These are phyloP conservation scores for Penicillium verhagenii DNA, from an alignment of 495 filamentous ascomycete genomes.

Conservation along the genomic window DNA sequence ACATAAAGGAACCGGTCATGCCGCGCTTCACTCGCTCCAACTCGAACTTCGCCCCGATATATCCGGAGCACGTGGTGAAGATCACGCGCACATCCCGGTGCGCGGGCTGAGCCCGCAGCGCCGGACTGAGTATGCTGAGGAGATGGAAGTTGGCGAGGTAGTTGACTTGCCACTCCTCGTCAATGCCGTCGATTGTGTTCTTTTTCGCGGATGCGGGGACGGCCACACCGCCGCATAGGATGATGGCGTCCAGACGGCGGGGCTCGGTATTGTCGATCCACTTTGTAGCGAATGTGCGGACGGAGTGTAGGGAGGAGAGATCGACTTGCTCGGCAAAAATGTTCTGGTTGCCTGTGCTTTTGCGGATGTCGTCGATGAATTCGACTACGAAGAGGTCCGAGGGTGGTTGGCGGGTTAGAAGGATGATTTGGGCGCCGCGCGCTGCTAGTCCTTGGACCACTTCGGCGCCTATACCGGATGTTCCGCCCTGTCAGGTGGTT, in stretches of 20 bases:
- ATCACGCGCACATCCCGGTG: slow-evolving; percentile 91
- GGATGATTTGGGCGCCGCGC: slow-evolving; percentile 86
- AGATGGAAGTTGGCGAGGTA: slow-evolving; percentile 96
- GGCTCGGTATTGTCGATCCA: slow-evolving; percentile 97
- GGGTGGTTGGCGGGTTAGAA: slow-evolving; percentile 78
- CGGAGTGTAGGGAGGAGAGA: slow-evolving; percentile 77
- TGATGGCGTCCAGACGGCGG: slow-evolving; percentile 87
- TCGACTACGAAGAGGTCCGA: slow-evolving; percentile 87
- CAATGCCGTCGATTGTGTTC: slow-evolving; percentile 73
- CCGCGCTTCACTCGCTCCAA: slow-evolving; percentile 43
- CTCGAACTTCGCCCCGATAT: slow-evolving; percentile 67
- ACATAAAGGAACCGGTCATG: slow-evolving; percentile 17
- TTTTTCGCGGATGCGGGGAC: slow-evolving; percentile 57
- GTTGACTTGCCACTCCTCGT: slow-evolving; percentile 90
- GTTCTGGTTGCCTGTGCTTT: slow-evolving; percentile 75
- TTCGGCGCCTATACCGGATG: slow-evolving; percentile 84
- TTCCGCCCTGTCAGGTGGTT: slow-evolving; percentile 66
- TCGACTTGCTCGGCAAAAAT: slow-evolving; percentile 96
- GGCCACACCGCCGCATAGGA: slow-evolving; percentile 73
- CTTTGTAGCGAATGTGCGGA: slow-evolving; percentile 94
- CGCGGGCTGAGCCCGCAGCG: slow-evolving; percentile 82
- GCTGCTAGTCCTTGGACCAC: slow-evolving; percentile 70
- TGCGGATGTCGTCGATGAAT: slow-evolving; percentile 85
- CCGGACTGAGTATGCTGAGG: slow-evolving; percentile 83
- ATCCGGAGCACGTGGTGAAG: slow-evolving; percentile 80